Conservation (phyloP, 2,329 filamentous ascomycete genomes). For the Claviceps purpurea region DNA sequence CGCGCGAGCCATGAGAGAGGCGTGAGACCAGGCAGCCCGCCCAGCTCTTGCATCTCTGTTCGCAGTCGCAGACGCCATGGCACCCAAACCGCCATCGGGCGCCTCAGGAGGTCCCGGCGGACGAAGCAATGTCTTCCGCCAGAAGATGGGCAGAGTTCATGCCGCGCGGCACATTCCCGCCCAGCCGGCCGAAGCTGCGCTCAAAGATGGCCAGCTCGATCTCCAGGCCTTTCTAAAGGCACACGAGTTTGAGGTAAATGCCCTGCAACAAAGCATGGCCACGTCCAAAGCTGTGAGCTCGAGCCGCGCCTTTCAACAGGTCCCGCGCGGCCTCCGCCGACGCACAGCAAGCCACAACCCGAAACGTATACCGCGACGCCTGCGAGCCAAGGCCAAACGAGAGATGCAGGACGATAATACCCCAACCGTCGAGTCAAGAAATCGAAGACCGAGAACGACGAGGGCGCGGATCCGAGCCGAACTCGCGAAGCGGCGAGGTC, state of each 20-base stretch:
- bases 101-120: slow-evolving; percentile 7
- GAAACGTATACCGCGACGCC: slow-evolving; percentile 68
- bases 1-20: neutral
- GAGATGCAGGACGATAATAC: slow-evolving; percentile 89
- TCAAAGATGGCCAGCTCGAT: slow-evolving; percentile 67
- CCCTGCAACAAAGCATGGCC: slow-evolving; percentile 70
- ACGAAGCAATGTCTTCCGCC: slow-evolving; percentile 14
- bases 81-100: slow-evolving; percentile 12
- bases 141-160: slow-evolving; percentile 33
- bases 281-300: slow-evolving; percentile 49
- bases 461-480: slow-evolving; percentile 54
- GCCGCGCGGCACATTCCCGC: slow-evolving; percentile 36
- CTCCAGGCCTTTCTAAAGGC: slow-evolving; percentile 72
- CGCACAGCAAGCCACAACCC: slow-evolving; percentile 92
- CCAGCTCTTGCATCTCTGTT: neutral
- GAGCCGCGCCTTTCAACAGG: slow-evolving; percentile 76
- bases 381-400: slow-evolving; percentile 53
- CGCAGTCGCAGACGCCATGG: slow-evolving; percentile 10
- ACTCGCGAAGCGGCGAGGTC: slow-evolving; percentile 57
- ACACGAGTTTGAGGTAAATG: slow-evolving; percentile 78
- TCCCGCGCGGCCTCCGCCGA: slow-evolving; percentile 71
- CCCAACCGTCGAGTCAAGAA: slow-evolving; percentile 56
- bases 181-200: slow-evolving; percentile 35
- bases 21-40: neutral
- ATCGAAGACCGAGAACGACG: slow-evolving; percentile 46